Evolutionary conservation across 768 basidiomycete species (phyloP).

Genomic region (Pulveroboletus sp.): DNA sequence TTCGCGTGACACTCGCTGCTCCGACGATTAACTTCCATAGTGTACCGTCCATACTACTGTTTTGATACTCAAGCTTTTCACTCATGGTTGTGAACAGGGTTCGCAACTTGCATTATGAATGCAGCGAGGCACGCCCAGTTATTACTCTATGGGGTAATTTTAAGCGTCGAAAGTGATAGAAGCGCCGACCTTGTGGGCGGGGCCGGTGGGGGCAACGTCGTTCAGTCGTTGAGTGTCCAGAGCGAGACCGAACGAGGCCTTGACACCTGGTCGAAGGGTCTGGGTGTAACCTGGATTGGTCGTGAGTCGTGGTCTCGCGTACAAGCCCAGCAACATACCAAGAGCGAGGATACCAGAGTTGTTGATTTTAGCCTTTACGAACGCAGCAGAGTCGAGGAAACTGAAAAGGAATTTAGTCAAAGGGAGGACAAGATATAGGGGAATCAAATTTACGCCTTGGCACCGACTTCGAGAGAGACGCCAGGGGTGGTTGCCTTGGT

Average conservation of each 20-base stretch:
- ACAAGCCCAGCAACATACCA: constrained; percentile 39
- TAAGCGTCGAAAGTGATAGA: constrained; percentile 72
- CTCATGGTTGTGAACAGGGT: neutral
- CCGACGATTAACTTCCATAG: neutral
- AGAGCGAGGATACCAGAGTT: constrained; percentile 88
- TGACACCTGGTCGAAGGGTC: constrained; percentile 88
- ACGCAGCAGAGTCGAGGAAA: constrained; percentile 83
- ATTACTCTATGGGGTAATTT: constrained; percentile 26
- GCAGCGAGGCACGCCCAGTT: constrained; percentile 10
- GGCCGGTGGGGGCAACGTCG: constrained; percentile 57
- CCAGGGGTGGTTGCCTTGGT: constrained; percentile 82
- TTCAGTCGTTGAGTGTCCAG: constrained; percentile 92
- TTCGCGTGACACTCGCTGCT: constrained; percentile 47
- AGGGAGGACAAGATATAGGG: neutral
- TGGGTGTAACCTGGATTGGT: constrained; percentile 74
- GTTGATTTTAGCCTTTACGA: constrained; percentile 99
- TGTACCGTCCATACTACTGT: neutral
- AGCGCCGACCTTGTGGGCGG: constrained; percentile 82
- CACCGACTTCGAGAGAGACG: constrained; percentile 90
- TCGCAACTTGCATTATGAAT: constrained; percentile 14
- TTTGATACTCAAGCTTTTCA: neutral
- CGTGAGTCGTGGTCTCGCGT: constrained; percentile 6
- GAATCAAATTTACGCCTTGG: constrained; percentile 71
- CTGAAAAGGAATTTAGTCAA: constrained; percentile 31
- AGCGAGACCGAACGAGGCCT: constrained; percentile 89